phyloP scores from a whole-genome alignment of 345 rosid genomes.

The Aquilaria yunnanensis region DNA sequence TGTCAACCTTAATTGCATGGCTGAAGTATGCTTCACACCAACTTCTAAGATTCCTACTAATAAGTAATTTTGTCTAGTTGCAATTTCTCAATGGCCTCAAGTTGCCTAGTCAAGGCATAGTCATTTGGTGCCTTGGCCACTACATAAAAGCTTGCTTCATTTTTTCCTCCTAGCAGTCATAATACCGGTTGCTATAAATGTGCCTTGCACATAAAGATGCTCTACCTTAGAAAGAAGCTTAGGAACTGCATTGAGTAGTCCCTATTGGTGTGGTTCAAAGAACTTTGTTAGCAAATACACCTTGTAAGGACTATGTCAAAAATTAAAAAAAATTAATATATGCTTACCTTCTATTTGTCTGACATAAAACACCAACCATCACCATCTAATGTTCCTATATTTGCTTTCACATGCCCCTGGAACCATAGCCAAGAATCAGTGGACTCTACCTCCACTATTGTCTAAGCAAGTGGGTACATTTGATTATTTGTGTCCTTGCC shows the following conservation, averaged over 20 bases:
- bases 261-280: neutral
- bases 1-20: too few species aligned
- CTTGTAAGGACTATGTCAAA: neutral
- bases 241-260: neutral
- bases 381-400: neutral
- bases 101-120: neutral
- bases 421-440: neutral
- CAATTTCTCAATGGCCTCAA: neutral
- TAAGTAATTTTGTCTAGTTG: neutral
- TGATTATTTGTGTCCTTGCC: neutral
- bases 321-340: too few species aligned
- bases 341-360: neutral
- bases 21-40: too few species aligned
- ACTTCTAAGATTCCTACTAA: too few species aligned
- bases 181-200: neutral
- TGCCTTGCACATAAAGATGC: neutral
- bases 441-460: neutral
- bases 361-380: neutral
- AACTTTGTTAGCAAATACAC: neutral
- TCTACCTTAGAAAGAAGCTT: neutral
- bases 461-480: neutral
- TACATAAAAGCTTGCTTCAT: neutral
- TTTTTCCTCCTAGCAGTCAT: neutral
- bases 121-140: neutral
- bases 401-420: neutral